Base-by-base conservation (phyloP, 139 green algal genomes). In the Tetradesmus lagerheimii region DNA sequence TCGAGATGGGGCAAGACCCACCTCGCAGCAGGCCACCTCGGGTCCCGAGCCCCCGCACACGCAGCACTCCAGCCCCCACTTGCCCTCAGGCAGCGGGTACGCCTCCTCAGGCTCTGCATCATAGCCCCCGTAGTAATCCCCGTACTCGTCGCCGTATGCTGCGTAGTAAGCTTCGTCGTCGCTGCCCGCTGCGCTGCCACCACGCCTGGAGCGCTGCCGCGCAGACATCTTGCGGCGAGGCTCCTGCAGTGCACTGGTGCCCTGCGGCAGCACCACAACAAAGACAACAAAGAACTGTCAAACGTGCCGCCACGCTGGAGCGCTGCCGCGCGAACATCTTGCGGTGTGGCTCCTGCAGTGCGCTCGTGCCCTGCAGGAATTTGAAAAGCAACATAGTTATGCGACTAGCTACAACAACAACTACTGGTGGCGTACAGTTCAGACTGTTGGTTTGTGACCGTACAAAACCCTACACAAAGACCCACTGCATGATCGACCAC, bases 1-100 rank as follows among this genome's bases (percentile, higher is more conserved):
- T n/a, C n/a, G n/a, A n/a, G n/a, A n/a, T n/a, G n/a, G n/a, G n/a
- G n/a, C n/a, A n/a, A n/a, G n/a, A n/a, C n/a, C 18, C 41, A 89
- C 83, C 83, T 88, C 83, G 39, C 83, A 88, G 83, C 83, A 88
- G 0, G 83, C 83, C 62, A 88, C 83, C 20, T 88, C 84, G 0
- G 34, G 31, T 1, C 67, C 84, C 6, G 20, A 41, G 43, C 67
- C 84, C 6, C 84, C 84, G n/a, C 85, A 89, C 31, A 76, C 85
- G 62, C 82, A 39, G 74, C 85, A 89, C 12, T 62, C 71, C 67
- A 83, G 74, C 18, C 67, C 71, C 71, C 74, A 83, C 43, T 77
- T 76, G 41, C 67, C 67, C 85, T 82, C 85, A 29, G 85, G 67
- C 6, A 67, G 85, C 6, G 74, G 85, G 29, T 57, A 43, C 2